These are phyloP conservation scores for Tuber melanosporum DNA, from an alignment of 495 filamentous ascomycete genomes.

Conservation along the genomic window DNA sequence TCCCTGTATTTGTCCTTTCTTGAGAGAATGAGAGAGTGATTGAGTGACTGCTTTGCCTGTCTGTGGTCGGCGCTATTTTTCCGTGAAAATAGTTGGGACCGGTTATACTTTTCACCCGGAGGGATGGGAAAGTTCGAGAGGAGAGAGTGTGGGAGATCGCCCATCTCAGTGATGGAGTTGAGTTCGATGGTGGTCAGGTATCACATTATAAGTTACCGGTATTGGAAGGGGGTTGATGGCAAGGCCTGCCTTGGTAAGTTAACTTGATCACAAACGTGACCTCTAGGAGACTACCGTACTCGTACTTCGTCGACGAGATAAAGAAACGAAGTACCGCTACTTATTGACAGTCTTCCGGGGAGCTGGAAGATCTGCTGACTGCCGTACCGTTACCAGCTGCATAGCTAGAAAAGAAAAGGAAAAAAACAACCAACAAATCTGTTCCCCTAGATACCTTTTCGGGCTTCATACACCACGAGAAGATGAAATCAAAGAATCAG, in stretches of 20 bases:
- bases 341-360: not conserved
- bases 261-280: not conserved
- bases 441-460: not conserved
- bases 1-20: conserved; percentile 16
- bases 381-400: not conserved
- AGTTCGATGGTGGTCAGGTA: conserved; percentile 6
- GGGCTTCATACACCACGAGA: not conserved
- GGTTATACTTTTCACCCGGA: conserved; percentile 28
- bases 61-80: conserved; percentile 25
- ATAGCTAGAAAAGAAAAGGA: not conserved
- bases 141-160: not conserved
- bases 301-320: not conserved
- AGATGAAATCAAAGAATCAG: not conserved
- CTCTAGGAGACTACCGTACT: not conserved
- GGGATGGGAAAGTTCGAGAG: not conserved
- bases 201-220: not conserved
- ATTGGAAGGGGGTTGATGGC: not conserved
- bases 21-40: conserved; percentile 14
- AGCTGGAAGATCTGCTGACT: not conserved
- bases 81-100: conserved; percentile 1
- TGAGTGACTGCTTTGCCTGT: conserved; percentile 19
- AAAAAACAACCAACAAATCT: not conserved
- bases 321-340: not conserved
- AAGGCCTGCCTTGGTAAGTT: not conserved
- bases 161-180: not conserved